Conservation (phyloP, 148 eudicot species). For the Spergularia marina region DNA sequence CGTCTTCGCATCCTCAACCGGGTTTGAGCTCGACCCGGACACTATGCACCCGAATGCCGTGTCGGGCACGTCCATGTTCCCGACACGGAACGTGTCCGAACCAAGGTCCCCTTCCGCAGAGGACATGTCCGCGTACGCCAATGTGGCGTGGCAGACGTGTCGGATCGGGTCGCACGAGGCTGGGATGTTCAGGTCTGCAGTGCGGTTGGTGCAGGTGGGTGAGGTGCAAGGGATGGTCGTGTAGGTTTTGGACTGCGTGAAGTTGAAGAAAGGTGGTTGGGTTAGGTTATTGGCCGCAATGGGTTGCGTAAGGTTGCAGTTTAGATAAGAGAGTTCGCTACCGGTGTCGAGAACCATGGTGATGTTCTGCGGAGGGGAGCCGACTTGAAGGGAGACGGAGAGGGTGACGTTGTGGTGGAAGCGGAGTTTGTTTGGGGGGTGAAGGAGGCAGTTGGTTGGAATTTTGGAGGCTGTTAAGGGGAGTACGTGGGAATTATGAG, state of each 20-base stretch:
- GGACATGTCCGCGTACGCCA: slow-evolving; percentile 45
- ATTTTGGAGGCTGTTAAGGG: slow-evolving; percentile 34
- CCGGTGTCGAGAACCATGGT: slow-evolving; percentile 53
- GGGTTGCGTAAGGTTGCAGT: slow-evolving; percentile 30
- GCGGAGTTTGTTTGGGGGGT: slow-evolving; percentile 35
- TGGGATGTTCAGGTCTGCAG: slow-evolving; percentile 40
- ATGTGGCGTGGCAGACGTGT: slow-evolving; percentile 36
- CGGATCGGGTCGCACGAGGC: slow-evolving; percentile 34
- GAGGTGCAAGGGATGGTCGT: slow-evolving; percentile 33
- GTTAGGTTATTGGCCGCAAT: background rate
- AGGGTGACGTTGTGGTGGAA: slow-evolving; percentile 47
- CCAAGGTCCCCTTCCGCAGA: slow-evolving; percentile 40
- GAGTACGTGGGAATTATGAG: slow-evolving; percentile 21
- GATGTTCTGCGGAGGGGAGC: slow-evolving; percentile 45
- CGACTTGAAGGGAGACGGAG: slow-evolving; percentile 39
- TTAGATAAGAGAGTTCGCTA: slow-evolving; percentile 46
- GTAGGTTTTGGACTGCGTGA: slow-evolving; percentile 32
- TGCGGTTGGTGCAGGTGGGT: slow-evolving; percentile 35
- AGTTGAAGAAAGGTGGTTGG: slow-evolving; percentile 27
- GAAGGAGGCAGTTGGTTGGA: slow-evolving; percentile 1
- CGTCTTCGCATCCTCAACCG: slow-evolving; percentile 38
- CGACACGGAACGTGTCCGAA: slow-evolving; percentile 31
- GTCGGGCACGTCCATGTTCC: slow-evolving; percentile 21
- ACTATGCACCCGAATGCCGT: slow-evolving; percentile 42
- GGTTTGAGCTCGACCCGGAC: slow-evolving; percentile 36